Base-by-base conservation (phyloP, 2,329 filamentous ascomycete genomes). In the Fonsecaea nubica region DNA sequence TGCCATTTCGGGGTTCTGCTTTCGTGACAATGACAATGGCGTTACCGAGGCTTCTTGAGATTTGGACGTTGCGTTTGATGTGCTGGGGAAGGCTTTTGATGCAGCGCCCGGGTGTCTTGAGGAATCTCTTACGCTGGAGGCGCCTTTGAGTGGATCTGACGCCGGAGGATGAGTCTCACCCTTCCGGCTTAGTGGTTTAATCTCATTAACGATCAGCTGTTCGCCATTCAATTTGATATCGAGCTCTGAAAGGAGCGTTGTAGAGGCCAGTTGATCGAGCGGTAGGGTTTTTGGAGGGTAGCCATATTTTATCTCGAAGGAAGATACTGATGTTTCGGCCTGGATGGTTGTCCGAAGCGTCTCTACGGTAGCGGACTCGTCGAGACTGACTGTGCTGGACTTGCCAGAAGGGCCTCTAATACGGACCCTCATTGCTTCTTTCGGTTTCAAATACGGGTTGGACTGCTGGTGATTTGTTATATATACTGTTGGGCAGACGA, bases 241-340 rank as follows among this genome's bases (percentile, higher is more conserved):
- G 1, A 88, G 82, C 62, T 88, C 84, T 35, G 76, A 82, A 73
- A 86, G 85, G 69, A 74, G 80, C 69, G 80, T 85, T 36, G 76
- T 77, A 74, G 70, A 79, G 21, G 86, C 82, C 35, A 84, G 83
- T 48, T 80, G 76, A 42, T 86, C 83, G 9, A 90, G 80, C 40
- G 87, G 83, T 15, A 98, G 84, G 0, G 87, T 82, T 74, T 89
- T 88, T 30, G 92, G 89, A 0, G 94, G 94, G 73, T 91, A 96
- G 40, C 92, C 92, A 79, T 90, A 92, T 82, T 95, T 97, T 69
- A 96, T 81, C 52, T 90, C 86, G 74, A 94, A 93, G 13, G 83
- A 82, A 6, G 82, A 74, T 15, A 94, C 82, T 4, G 86, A 86
- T 1, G 91, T 92, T 74, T 87, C 86, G 58, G 85, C 80, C 59